Evolutionary conservation across 2,329 filamentous ascomycete species (phyloP).

Genomic region (Colletotrichum tamarilloi): DNA sequence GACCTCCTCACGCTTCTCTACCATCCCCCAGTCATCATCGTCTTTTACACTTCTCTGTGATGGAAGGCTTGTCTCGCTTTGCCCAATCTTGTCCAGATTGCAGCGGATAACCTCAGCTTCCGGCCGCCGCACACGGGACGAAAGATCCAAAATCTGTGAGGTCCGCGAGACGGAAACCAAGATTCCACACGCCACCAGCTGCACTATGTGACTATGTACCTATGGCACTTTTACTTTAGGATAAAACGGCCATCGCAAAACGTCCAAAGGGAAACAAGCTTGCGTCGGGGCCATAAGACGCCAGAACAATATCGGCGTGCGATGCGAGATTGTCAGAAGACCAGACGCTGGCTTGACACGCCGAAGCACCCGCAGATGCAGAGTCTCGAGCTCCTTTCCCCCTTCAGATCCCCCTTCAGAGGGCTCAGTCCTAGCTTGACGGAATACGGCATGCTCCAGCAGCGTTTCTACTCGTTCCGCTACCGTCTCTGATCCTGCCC

Average conservation of each 20-base stretch:
- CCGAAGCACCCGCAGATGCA: constrained; percentile 12
- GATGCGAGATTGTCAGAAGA: constrained; percentile 24
- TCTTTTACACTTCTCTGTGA: not conserved
- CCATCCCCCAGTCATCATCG: not conserved
- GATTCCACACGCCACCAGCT: not conserved
- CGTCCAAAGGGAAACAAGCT: not conserved
- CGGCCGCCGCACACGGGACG: constrained; percentile 29
- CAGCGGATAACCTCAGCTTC: constrained; percentile 27
- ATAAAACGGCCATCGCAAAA: not conserved
- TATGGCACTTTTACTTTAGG: not conserved
- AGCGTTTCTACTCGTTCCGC: not conserved
- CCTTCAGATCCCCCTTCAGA: not conserved
- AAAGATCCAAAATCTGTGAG: constrained; percentile 11
- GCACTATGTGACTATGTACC: no score
- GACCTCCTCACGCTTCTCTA: not conserved
- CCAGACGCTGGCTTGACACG: constrained; percentile 17
- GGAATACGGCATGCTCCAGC: not conserved
- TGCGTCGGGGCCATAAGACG: not conserved
- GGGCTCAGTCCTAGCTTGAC: not conserved
- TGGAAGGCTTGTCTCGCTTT: not conserved
- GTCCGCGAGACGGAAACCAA: constrained; percentile 11
- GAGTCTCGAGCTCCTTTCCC: constrained; percentile 2
- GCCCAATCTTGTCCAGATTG: constrained; percentile 1
- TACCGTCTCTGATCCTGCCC: not conserved
- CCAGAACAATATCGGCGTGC: not conserved